These are phyloP conservation scores for Suillus bovinus DNA, from an alignment of 768 basidiomycete species.

Conservation along the genomic window DNA sequence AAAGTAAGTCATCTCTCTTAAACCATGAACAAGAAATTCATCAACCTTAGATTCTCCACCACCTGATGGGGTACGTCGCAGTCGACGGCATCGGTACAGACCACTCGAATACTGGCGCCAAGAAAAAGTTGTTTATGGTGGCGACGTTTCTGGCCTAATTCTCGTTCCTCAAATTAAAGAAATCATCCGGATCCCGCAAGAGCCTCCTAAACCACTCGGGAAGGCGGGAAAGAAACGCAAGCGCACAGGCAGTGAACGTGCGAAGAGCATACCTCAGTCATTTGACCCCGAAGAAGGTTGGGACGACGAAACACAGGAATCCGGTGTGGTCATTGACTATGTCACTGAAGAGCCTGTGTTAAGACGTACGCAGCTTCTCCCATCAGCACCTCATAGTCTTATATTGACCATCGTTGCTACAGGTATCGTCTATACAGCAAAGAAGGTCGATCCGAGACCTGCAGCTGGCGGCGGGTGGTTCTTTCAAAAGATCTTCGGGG, in stretches of 20 bases:
- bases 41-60: conserved; percentile 23
- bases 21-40: conserved; percentile 2
- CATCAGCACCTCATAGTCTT: background rate
- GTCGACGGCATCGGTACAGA: conserved; percentile 61
- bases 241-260: conserved; percentile 30
- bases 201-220: conserved; percentile 48
- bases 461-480: conserved; percentile 70
- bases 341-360: conserved; percentile 57
- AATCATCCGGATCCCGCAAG: conserved; percentile 58
- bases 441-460: conserved; percentile 60
- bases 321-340: conserved; percentile 70
- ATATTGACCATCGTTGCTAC: conserved; percentile 12
- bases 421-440: conserved; percentile 82
- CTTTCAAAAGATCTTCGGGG: conserved; percentile 91
- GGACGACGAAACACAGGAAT: conserved; percentile 75
- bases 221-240: conserved; percentile 36
- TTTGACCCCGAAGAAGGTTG: conserved; percentile 74
- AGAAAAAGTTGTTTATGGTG: conserved; percentile 84
- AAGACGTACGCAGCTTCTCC: conserved; percentile 58
- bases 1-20: conserved; percentile 22
- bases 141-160: conserved; percentile 48
- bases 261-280: conserved; percentile 35
- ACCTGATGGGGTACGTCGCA: conserved; percentile 62
- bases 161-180: conserved; percentile 68
- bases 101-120: conserved; percentile 94